phyloP scores from a whole-genome alignment of 2,329 filamentous ascomycete genomes.

The Calonectria naviculata region DNA sequence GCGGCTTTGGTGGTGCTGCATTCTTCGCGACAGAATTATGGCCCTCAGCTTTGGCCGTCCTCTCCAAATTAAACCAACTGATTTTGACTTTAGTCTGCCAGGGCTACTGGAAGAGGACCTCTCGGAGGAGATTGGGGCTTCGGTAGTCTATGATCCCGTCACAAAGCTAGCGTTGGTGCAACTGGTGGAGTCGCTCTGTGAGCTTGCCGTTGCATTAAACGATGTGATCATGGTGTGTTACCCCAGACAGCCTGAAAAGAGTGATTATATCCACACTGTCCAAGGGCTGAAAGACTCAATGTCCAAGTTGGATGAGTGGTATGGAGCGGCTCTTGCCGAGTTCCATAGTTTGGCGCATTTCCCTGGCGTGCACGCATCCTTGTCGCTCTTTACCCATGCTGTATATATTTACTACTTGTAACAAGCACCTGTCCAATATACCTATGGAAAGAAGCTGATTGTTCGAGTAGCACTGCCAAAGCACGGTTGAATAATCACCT shows the following conservation, averaged over 20 bases:
- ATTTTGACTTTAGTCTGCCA: constrained; percentile 49
- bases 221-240: neutral
- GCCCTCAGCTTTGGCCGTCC: constrained; percentile 58
- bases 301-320: constrained; percentile 9
- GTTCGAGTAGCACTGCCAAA: constrained; percentile 11
- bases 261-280: neutral
- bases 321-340: constrained; percentile 2
- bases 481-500: constrained; percentile 6
- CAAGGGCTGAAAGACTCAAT: neutral
- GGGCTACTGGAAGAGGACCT: constrained; percentile 55
- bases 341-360: neutral
- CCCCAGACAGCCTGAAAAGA: neutral
- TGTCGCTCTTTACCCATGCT: constrained; percentile 8
- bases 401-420: constrained; percentile 20
- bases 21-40: constrained; percentile 61
- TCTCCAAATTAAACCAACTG: constrained; percentile 57
- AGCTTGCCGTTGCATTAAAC: constrained; percentile 15
- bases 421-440: neutral
- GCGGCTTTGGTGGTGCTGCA: constrained; percentile 65
- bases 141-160: constrained; percentile 56
- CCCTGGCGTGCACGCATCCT: neutral
- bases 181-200: constrained; percentile 3
- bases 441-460: neutral
- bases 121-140: constrained; percentile 54
- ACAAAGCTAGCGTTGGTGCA: constrained; percentile 53